Base-by-base conservation (phyloP, 2,329 filamentous ascomycete species). In the Aspergillus floridensis region DNA sequence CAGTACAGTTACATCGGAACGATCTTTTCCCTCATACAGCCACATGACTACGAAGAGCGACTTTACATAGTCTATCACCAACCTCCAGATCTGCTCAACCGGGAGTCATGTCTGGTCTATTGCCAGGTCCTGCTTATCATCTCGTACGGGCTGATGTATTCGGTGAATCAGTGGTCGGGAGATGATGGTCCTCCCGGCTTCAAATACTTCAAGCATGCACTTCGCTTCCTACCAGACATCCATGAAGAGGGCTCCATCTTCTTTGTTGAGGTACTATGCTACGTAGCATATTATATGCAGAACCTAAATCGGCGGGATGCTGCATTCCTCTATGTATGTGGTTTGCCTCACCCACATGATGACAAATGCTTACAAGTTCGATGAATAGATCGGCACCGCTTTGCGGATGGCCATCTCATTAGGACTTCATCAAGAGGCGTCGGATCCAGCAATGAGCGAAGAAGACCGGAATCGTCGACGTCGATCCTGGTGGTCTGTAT, bases 1-100 rank as follows among this genome's bases (percentile, higher is more conserved):
- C 83, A 85, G 59, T 82, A 84, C 66, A 76, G 77, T 35, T 85
- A 83, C 57, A 84, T 85, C 19, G 83, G 83, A 11, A 84, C 82
- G 14, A 85, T 85, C 10, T 85, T 85, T 60, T 79, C 80, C 11
- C 81, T 85, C 49, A 77, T 81, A 0, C 77, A 81, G 26, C 80
- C 81, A 0, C 66, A 72, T 3, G 68, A 76, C 16, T 84, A 84
- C 55, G 81, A 84, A 59, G 65, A 70, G 38, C 73, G 79, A 26
- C 72, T 85, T 0, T 61, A 74, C 14, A 67, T 74, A 29, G 78
- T 80, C 4, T 84, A 84, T 57, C 70, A 72, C 8, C 72, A 76
- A 2, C 71, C 74, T 1, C 77, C 77, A 0, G 76, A 82, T 49
- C 70, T 78, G 2, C 65, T 72, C 0, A 79, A 82, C 53, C 73